Percentiles rank a stretch among this genome's conserved stretches.
phyloP scores from a whole-genome alignment of 176 grass and related monocot genomes.

The Puccinellia tenuiflora region DNA sequence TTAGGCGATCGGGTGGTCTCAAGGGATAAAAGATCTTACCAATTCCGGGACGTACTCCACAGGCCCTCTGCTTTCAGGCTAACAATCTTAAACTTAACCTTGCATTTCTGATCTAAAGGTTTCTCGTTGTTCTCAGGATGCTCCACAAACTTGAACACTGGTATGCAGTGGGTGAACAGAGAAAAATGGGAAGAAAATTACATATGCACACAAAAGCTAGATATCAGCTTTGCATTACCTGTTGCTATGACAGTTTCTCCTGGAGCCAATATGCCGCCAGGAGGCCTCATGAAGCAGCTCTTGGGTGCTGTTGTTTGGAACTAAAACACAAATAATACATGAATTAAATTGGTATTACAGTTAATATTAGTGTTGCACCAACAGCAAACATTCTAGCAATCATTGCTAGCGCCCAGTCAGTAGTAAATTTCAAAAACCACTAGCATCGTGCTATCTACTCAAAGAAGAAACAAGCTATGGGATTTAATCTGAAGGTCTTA shows the following conservation, averaged over 20 bases:
- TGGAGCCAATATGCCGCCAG: slow-evolving; percentile 80
- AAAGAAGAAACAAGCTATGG: not conserved
- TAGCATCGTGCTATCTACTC: not conserved
- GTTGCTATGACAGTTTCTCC: slow-evolving; percentile 92
- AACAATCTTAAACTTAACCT: slow-evolving; percentile 97
- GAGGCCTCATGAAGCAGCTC: slow-evolving; percentile 98
- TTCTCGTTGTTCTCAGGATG: slow-evolving; percentile 97
- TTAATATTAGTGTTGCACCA: not conserved
- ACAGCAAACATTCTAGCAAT: not conserved
- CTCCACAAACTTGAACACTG: slow-evolving; percentile 99
- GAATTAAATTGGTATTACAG: not conserved
- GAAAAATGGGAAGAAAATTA: not conserved
- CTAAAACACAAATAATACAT: slow-evolving; percentile 20
- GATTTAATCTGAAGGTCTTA: not conserved
- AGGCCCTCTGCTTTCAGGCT: slow-evolving; percentile 76
- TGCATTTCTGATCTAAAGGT: slow-evolving; percentile 82
- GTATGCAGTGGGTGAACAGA: not conserved
- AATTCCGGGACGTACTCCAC: slow-evolving; percentile 93
- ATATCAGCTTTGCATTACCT: slow-evolving; percentile 36
- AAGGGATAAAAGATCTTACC: slow-evolving; percentile 30
- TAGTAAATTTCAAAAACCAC: not conserved
- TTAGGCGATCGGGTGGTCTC: not conserved
- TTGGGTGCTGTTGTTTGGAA: slow-evolving; percentile 99
- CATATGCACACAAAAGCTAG: not conserved
- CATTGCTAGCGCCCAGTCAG: not conserved